phyloP scores from a whole-genome alignment of 257 asterid species.

The Lycium ferocissimum region DNA sequence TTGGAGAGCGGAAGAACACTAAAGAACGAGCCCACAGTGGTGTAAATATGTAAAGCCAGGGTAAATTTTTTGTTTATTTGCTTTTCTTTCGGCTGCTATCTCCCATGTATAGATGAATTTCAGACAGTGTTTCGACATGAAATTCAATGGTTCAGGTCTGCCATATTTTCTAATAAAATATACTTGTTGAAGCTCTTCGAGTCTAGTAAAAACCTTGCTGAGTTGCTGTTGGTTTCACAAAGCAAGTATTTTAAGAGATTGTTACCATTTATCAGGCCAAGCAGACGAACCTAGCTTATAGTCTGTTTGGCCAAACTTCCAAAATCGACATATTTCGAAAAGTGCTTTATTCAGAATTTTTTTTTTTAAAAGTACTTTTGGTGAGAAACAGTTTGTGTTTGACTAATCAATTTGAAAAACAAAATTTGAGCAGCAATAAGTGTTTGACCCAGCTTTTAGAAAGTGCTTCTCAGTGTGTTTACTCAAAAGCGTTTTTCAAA shows the following conservation, averaged over 20 bases:
- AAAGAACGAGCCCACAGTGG: conserved; percentile 1
- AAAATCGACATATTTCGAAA: too few species aligned
- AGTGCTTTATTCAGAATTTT: too few species aligned
- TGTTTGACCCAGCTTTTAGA: too few species aligned
- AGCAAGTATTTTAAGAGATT: background rate
- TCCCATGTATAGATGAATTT: background rate
- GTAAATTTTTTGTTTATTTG: conserved; percentile 11
- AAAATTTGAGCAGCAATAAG: too few species aligned
- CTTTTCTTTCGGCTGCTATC: conserved; percentile 2
- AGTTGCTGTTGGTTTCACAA: background rate
- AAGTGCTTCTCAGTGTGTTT: too few species aligned
- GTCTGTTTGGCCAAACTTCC: too few species aligned
- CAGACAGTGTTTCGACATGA: background rate
- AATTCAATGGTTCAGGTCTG: background rate
- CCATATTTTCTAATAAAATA: conserved; percentile 8
- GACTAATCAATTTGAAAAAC: too few species aligned
- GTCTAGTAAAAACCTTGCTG: background rate
- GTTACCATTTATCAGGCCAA: background rate
- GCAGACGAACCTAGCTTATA: background rate
- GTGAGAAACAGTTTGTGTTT: too few species aligned
- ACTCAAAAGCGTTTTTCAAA: too few species aligned
- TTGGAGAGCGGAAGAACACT: conserved; percentile 54
- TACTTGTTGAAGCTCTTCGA: background rate
- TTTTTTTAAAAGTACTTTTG: too few species aligned
- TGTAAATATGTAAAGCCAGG: conserved; percentile 29